These are phyloP conservation scores for Amanita phalloides DNA, from an alignment of 768 basidiomycete genomes.

Conservation along the genomic window DNA sequence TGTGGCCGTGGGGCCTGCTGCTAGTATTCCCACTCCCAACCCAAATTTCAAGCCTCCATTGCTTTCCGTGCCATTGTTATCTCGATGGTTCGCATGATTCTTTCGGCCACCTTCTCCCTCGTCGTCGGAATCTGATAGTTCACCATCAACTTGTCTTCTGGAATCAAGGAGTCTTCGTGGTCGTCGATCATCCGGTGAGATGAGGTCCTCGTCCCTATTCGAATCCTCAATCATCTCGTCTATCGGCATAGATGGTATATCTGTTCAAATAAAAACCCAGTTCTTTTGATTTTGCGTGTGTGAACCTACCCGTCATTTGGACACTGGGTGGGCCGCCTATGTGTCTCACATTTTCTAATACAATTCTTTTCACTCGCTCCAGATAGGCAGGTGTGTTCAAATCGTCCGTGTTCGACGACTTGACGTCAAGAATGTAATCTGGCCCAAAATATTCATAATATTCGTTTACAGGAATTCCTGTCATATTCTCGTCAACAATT, in stretches of 20 bases:
- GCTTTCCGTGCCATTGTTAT: constrained; percentile 37
- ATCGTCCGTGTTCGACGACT: constrained; percentile 90
- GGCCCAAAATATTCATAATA: constrained; percentile 99
- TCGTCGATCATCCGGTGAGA: constrained; percentile 66
- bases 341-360: constrained; percentile 83
- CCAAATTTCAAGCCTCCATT: constrained; percentile 46
- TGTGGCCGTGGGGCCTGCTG: constrained; percentile 37
- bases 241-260: constrained; percentile 74
- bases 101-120: constrained; percentile 85
- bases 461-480: constrained; percentile 96
- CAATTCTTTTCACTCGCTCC: constrained; percentile 84
- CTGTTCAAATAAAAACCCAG: constrained; percentile 26
- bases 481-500: neutral
- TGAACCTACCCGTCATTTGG: constrained; percentile 68
- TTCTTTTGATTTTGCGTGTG: neutral
- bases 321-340: constrained; percentile 86
- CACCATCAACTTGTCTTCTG: constrained; percentile 73
- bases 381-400: constrained; percentile 90
- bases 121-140: constrained; percentile 95
- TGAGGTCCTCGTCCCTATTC: constrained; percentile 75
- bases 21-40: constrained; percentile 63
- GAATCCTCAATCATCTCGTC: constrained; percentile 78
- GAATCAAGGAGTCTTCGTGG: constrained; percentile 72
- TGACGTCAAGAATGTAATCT: constrained; percentile 92
- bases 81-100: constrained; percentile 50